Conservation (phyloP, 768 basidiomycete genomes). For the Boletellus ananiceps region DNA sequence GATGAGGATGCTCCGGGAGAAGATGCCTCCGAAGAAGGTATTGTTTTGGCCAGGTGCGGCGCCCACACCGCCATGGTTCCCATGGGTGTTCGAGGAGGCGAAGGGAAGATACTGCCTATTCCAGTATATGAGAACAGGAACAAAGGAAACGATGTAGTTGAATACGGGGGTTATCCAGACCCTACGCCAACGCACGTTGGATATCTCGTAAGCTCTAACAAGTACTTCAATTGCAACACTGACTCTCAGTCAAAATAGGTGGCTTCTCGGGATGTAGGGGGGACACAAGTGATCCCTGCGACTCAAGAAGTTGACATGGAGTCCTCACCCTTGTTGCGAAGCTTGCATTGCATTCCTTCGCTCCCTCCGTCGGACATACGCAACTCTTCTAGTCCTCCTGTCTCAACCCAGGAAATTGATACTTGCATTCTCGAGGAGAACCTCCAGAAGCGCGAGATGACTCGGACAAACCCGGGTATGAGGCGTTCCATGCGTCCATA, state of each 20-base stretch:
- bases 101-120: conserved; percentile 50
- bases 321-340: conserved; percentile 21
- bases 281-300: conserved; percentile 46
- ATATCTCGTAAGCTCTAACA: conserved; percentile 44
- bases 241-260: conserved; percentile 11
- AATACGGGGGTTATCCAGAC: conserved; percentile 50
- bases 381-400: conserved; percentile 11
- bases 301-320: conserved; percentile 30
- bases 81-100: conserved; percentile 53
- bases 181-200: conserved; percentile 49
- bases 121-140: conserved; percentile 22
- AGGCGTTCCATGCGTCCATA: conserved; percentile 21
- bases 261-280: conserved; percentile 35
- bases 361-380: conserved; percentile 29
- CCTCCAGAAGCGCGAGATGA: conserved; percentile 8
- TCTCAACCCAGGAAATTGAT: conserved; percentile 25
- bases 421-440: not conserved
- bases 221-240: not conserved
- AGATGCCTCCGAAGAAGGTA: conserved; percentile 30
- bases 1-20: conserved; percentile 61
- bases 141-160: conserved; percentile 12
- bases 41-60: conserved; percentile 23
- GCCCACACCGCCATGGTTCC: conserved; percentile 33
- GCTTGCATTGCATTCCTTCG: conserved; percentile 8
- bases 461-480: conserved; percentile 40